Conservation (phyloP, 2,329 filamentous ascomycete genomes). For the Verticillium nubilum region DNA sequence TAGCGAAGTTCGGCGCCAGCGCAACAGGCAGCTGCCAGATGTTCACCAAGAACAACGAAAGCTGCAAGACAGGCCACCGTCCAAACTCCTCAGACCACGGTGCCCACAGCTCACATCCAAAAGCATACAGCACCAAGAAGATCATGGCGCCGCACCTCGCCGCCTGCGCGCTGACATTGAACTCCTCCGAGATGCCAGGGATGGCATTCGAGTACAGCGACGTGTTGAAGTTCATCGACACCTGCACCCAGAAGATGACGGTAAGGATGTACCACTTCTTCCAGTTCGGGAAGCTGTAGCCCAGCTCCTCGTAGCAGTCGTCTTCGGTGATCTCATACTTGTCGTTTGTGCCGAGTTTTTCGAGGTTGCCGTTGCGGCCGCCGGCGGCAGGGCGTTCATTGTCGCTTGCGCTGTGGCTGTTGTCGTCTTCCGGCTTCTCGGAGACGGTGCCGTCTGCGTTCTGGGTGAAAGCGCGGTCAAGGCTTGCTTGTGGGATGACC, state of each 20-base stretch:
- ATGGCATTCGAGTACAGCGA: conserved; percentile 68
- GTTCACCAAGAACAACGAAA: conserved; percentile 70
- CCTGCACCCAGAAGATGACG: conserved; percentile 69
- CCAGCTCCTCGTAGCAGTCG: conserved; percentile 62
- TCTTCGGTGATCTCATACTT: conserved; percentile 43
- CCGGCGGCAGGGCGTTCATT: conserved; percentile 29
- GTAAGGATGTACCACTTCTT: conserved; percentile 70
- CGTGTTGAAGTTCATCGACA: conserved; percentile 77
- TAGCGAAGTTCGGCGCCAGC: conserved; percentile 66
- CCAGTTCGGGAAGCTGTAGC: conserved; percentile 52
- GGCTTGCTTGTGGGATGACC: conserved; percentile 28
- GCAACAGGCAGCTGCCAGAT: conserved; percentile 70
- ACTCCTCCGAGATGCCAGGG: conserved; percentile 60
- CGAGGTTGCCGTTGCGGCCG: conserved; percentile 14
- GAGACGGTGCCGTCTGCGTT: neutral
- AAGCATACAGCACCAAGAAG: conserved; percentile 75
- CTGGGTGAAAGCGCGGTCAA: conserved; percentile 13
- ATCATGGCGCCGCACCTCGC: conserved; percentile 71
- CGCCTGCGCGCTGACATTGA: conserved; percentile 60
- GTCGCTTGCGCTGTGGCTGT: conserved; percentile 23
- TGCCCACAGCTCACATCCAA: conserved; percentile 84
- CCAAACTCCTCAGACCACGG: conserved; percentile 84
- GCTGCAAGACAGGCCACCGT: conserved; percentile 69
- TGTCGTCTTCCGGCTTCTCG: conserved; percentile 11
- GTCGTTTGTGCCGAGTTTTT: conserved; percentile 31